Conservation (phyloP, 192 early-diverging fungal species). For the Umbelopsis ramanniana region DNA sequence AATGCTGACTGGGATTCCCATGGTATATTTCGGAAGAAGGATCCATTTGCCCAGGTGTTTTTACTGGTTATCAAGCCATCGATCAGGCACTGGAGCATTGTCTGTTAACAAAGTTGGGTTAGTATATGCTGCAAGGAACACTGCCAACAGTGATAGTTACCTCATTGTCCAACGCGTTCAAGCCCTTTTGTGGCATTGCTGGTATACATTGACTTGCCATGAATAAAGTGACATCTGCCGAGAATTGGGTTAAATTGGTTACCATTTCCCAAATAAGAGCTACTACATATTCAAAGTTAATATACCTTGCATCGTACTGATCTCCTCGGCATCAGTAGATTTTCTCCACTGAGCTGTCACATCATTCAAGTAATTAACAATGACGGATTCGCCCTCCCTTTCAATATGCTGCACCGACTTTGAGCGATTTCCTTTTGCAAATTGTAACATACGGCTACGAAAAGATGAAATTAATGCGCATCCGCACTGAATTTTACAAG, state of each 20-base stretch:
- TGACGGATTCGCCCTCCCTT: not conserved
- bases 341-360: not conserved
- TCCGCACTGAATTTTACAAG: not conserved
- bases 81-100: slow-evolving; percentile 15
- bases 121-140: not conserved
- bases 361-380: slow-evolving; percentile 23
- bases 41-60: slow-evolving; percentile 29
- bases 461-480: not conserved
- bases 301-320: slow-evolving; percentile 23
- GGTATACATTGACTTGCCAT: slow-evolving; percentile 34
- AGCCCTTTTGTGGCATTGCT: not conserved
- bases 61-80: slow-evolving; percentile 25
- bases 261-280: not conserved
- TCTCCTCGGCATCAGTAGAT: not conserved
- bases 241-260: not conserved
- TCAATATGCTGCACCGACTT: slow-evolving; percentile 7
- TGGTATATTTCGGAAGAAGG: slow-evolving; percentile 5
- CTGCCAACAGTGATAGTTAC: not conserved
- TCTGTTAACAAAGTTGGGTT: not conserved
- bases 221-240: slow-evolving; percentile 18
- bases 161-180: slow-evolving; percentile 3
- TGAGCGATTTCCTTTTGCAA: slow-evolving; percentile 28
- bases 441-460: slow-evolving; percentile 36
- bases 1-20: not conserved
- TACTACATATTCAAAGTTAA: not conserved